Percentiles rank a stretch among this genome's conserved stretches.
Evolutionary conservation across 2,329 filamentous ascomycete species (phyloP).

Genomic region (Scedosporium boydii): DNA sequence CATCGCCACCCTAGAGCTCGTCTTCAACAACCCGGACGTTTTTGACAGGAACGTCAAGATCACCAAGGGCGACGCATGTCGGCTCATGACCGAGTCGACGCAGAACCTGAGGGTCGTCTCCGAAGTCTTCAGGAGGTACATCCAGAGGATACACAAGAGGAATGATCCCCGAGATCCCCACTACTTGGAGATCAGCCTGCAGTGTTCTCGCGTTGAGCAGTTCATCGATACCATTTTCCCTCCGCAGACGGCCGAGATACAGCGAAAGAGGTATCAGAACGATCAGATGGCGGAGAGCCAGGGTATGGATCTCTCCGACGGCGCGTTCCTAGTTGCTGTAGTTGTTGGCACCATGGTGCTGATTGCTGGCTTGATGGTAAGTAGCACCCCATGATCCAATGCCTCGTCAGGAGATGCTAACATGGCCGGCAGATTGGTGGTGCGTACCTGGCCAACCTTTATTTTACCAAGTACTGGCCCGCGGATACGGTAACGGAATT

Average conservation of each 20-base stretch:
- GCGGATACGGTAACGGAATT: background rate
- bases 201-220: conserved; percentile 81
- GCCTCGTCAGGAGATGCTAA: background rate
- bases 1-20: conserved; percentile 83
- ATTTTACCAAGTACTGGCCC: conserved; percentile 8
- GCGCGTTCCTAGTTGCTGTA: conserved; percentile 54
- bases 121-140: conserved; percentile 70
- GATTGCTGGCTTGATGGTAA: conserved; percentile 72
- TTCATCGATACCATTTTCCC: conserved; percentile 95
- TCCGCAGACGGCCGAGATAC: conserved; percentile 60
- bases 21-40: conserved; percentile 83
- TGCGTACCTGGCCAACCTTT: conserved; percentile 9
- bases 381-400: conserved; percentile 18
- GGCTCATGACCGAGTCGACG: conserved; percentile 84
- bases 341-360: conserved; percentile 60
- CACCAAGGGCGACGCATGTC: conserved; percentile 86
- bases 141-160: conserved; percentile 78
- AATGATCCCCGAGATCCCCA: conserved; percentile 91
- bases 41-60: conserved; percentile 91
- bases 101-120: conserved; percentile 79
- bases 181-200: conserved; percentile 82
- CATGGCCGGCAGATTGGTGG: conserved; percentile 4
- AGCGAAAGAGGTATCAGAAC: conserved; percentile 30
- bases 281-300: conserved; percentile 28
- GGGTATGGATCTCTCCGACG: conserved; percentile 46